These are phyloP conservation scores for Larix kaempferi DNA, from an alignment of 75 land plant species.

Conservation along the genomic window DNA sequence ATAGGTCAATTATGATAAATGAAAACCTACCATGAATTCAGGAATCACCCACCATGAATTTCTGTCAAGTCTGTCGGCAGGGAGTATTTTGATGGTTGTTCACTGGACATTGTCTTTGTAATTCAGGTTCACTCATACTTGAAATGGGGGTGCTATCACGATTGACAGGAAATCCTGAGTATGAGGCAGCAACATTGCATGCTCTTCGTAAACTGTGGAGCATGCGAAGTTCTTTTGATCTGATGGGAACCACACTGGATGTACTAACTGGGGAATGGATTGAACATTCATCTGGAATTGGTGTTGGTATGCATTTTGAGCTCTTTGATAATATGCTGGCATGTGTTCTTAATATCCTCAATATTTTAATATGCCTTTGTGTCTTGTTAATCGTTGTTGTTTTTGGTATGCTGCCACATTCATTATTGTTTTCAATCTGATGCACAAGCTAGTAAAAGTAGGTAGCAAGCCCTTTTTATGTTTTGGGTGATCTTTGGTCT, in stretches of 20 bases:
- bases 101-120: not conserved
- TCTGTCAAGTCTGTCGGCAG: too few relatives aligned
- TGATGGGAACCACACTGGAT: conserved; percentile 83
- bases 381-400: not conserved
- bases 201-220: conserved; percentile 90
- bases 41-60: too few relatives aligned
- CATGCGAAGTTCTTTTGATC: conserved; percentile 76
- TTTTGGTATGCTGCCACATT: not conserved
- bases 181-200: conserved; percentile 70
- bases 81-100: not conserved
- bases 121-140: conserved; percentile 79
- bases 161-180: conserved; percentile 74
- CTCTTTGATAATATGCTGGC: not conserved
- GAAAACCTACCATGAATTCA: too few relatives aligned
- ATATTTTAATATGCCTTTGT: not conserved
- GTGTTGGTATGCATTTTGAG: conserved; percentile 66
- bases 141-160: conserved; percentile 92
- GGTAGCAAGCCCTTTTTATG: not conserved
- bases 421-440: not conserved
- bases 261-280: conserved; percentile 82
- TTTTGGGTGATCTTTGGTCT: not conserved
- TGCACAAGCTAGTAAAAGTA: not conserved
- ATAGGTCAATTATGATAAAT: too few relatives aligned
- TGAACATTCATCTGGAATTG: conserved; percentile 86
- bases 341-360: not conserved